Conservation (phyloP, 2,329 filamentous ascomycete species). For the Claviceps cyperi region DNA sequence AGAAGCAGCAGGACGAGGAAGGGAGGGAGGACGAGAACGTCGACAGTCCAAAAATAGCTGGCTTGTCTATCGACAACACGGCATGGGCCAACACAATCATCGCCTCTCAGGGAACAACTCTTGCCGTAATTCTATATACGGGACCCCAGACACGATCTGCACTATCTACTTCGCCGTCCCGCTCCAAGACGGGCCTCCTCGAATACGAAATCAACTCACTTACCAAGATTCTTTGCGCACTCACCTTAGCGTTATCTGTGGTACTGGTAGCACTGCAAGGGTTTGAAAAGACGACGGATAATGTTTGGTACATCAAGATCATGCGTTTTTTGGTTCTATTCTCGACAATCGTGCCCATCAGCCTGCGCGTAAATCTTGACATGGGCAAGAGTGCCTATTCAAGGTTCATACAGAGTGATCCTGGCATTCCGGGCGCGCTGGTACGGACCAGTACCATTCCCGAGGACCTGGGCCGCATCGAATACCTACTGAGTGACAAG, state of each 20-base stretch:
- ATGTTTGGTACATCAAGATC: conserved; percentile 87
- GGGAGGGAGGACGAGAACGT: background rate
- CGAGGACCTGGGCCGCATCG: conserved; percentile 86
- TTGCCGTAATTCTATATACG: conserved; percentile 88
- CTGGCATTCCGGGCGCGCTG: conserved; percentile 79
- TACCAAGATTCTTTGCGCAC: conserved; percentile 84
- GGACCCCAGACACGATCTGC: conserved; percentile 88
- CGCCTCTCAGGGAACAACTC: conserved; percentile 76
- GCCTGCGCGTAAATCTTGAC: conserved; percentile 87
- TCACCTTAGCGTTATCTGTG: conserved; percentile 76
- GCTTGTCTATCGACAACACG: conserved; percentile 88
- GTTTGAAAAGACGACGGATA: conserved; percentile 51
- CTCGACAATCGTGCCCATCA: conserved; percentile 98
- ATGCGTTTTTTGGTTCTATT: conserved; percentile 97
- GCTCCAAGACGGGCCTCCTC: conserved; percentile 84
- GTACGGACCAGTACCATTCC: conserved; percentile 96
- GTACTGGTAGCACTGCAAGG: conserved; percentile 79
- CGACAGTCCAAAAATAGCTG: conserved; percentile 40
- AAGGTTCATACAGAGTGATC: conserved; percentile 83
- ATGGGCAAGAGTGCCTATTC: conserved; percentile 96
- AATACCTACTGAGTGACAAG: conserved; percentile 93
- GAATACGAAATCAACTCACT: conserved; percentile 95
- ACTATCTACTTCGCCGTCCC: conserved; percentile 77
- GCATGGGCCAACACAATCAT: conserved; percentile 98
- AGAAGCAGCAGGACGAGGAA: conserved; percentile 11